phyloP scores from a whole-genome alignment of 2,329 filamentous ascomycete genomes.

The Neophaeococcomyces aloes region DNA sequence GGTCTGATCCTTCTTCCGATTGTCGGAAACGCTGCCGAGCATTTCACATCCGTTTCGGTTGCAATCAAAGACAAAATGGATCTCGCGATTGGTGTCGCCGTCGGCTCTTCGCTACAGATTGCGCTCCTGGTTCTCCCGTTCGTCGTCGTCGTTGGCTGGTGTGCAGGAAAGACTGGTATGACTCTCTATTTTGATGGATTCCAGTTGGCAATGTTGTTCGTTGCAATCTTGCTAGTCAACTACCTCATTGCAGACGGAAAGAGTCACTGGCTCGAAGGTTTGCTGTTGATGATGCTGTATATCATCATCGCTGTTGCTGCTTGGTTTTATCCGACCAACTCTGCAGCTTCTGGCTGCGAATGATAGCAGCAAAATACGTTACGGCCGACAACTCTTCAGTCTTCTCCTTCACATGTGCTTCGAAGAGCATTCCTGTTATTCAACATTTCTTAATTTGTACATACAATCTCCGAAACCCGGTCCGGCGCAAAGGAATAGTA shows the following conservation, averaged over 20 bases:
- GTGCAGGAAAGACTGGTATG: conserved; percentile 49
- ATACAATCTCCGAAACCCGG: too few relatives aligned
- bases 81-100: conserved; percentile 54
- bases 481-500: too few relatives aligned
- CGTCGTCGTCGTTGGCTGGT: conserved; percentile 52
- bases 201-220: conserved; percentile 60
- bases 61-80: conserved; percentile 60
- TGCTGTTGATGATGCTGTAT: conserved; percentile 50
- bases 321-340: conserved; percentile 16
- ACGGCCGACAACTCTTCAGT: too few relatives aligned
- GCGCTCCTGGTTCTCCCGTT: conserved; percentile 52
- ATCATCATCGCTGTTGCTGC: conserved; percentile 48
- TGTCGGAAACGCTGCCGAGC: conserved; percentile 56
- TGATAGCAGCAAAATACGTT: too few relatives aligned
- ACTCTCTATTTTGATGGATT: conserved; percentile 79
- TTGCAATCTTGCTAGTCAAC: conserved; percentile 46
- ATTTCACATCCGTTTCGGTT: conserved; percentile 53
- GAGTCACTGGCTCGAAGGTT: conserved; percentile 50
- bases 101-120: conserved; percentile 57
- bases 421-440: too few relatives aligned
- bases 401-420: too few relatives aligned
- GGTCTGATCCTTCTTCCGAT: conserved; percentile 55
- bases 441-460: too few relatives aligned
- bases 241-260: conserved; percentile 54
- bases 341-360: conserved; percentile 5